A percentile compares a stretch with the other conserved stretches of the same genome.
These are phyloP conservation scores for Aspergillus costaricaensis DNA, from an alignment of 2,329 filamentous ascomycete species.

Conservation along the genomic window DNA sequence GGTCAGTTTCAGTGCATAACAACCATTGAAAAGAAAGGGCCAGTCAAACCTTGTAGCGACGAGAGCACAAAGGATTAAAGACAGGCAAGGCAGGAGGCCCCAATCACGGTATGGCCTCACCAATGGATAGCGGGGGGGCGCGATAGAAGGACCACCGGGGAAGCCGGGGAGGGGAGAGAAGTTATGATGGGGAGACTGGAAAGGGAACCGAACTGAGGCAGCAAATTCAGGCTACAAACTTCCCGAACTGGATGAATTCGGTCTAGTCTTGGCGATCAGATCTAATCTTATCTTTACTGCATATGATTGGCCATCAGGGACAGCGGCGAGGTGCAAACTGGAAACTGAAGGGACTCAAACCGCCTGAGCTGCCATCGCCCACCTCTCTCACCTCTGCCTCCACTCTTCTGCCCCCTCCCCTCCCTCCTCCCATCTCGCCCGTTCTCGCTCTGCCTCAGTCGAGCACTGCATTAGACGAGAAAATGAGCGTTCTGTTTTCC, in stretches of 20 bases:
- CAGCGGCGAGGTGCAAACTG: background rate
- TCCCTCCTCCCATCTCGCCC: background rate
- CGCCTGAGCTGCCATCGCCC: no score
- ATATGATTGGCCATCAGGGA: constrained; percentile 30
- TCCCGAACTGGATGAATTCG: constrained; percentile 20
- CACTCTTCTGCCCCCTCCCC: constrained; percentile 11
- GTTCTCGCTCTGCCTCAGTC: constrained; percentile 1
- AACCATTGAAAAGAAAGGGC: background rate
- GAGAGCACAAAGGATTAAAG: background rate
- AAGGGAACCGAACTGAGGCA: constrained; percentile 16
- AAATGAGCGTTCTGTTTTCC: constrained; percentile 22
- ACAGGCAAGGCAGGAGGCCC: background rate
- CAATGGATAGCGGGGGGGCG: constrained; percentile 3
- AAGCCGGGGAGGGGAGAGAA: background rate
- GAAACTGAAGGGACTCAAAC: no score
- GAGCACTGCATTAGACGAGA: constrained; percentile 13
- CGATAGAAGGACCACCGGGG: background rate
- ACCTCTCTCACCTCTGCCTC: constrained; percentile 6
- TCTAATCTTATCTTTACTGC: constrained; percentile 43
- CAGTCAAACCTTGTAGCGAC: constrained; percentile 2
- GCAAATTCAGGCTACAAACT: background rate
- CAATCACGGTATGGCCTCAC: constrained; percentile 5
- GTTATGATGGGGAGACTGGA: constrained; percentile 1
- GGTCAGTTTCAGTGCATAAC: background rate
- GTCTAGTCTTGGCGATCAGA: constrained; percentile 33